Evolutionary conservation across 2,329 filamentous ascomycete species (phyloP), one percentile per base, ranked within the genome.

Genomic region (Seiridium unicorne): DNA sequence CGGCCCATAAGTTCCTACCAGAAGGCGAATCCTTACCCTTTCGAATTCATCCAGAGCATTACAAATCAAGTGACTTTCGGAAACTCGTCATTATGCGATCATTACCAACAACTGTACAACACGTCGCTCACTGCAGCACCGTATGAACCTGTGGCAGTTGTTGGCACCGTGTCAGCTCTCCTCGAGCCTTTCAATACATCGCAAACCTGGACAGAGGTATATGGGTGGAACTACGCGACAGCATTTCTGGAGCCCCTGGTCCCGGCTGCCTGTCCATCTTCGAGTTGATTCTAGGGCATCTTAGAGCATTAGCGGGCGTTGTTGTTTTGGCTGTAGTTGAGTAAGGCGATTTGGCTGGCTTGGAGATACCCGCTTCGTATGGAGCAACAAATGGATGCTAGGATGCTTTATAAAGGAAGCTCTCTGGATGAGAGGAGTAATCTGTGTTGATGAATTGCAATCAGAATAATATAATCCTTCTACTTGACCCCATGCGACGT

Each of bases 1-100:
- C 59, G 2, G 60, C 61, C 51, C 49, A 68, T 36, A 3, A 35
- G 5, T 7, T 31, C 3, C 5, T 32, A 35, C 34, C 35, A 32
- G 9, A 44, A 48, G 13, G 13, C 49, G 3, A 63, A 63, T 34
- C 69, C 73, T 0, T 80, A 76, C 60, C 73, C 77, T 0, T 62
- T 82, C 3, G 65, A 66, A 1, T 79, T 83, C 59, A 79, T 79
- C 69, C 64, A 72, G 63, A 84, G 84, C 66, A 72, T 83, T 51
- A 84, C 82, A 3, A 85, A 85, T 65, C 83, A 86, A 67, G 81
- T 82, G 1, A 73, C 73, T 4, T 82, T 81, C 61, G 74, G 72
- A 8, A 71, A 78, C 55, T 72, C 71, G 8, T 67, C 70, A 48
- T 64, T 68, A 0, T 82, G 80, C 68, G 78, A 81, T 55, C 74